Evolutionary conservation across 371 early-diverging fungal species (phyloP).

Genomic region (Basidiobolus meristosporus): DNA sequence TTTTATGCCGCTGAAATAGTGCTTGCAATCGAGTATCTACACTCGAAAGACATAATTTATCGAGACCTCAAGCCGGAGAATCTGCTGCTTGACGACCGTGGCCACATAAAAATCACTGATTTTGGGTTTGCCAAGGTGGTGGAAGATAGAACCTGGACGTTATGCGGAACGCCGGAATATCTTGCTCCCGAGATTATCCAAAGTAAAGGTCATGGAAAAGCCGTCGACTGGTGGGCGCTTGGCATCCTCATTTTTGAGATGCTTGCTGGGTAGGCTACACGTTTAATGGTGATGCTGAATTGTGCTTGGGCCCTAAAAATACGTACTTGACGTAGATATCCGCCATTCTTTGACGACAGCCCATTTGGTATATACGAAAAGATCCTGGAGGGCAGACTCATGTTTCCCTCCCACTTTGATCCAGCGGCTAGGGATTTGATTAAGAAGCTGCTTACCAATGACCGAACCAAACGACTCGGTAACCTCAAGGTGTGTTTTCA

Average conservation of each 20-base stretch:
- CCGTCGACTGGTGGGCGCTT: conserved; percentile 98
- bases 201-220: conserved; percentile 87
- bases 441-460: conserved; percentile 73
- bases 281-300: neutral
- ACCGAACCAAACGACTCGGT: conserved; percentile 80
- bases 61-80: conserved; percentile 94
- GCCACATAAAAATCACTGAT: conserved; percentile 96
- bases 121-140: conserved; percentile 96
- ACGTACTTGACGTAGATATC: conserved; percentile 27
- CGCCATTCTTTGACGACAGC: conserved; percentile 96
- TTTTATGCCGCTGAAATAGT: conserved; percentile 67
- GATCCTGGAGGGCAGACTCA: conserved; percentile 72
- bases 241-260: conserved; percentile 96
- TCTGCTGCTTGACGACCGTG: conserved; percentile 68
- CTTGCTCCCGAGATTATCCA: conserved; percentile 96
- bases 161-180: conserved; percentile 98
- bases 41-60: conserved; percentile 82
- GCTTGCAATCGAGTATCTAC: conserved; percentile 79
- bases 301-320: neutral
- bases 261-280: conserved; percentile 42
- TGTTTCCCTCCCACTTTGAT: conserved; percentile 85
- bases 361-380: conserved; percentile 83
- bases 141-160: conserved; percentile 62
- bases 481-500: conserved; percentile 47
- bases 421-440: conserved; percentile 80